phyloP scores from a whole-genome alignment of 2,329 filamentous ascomycete genomes.

The Fusarium pininemorale region DNA sequence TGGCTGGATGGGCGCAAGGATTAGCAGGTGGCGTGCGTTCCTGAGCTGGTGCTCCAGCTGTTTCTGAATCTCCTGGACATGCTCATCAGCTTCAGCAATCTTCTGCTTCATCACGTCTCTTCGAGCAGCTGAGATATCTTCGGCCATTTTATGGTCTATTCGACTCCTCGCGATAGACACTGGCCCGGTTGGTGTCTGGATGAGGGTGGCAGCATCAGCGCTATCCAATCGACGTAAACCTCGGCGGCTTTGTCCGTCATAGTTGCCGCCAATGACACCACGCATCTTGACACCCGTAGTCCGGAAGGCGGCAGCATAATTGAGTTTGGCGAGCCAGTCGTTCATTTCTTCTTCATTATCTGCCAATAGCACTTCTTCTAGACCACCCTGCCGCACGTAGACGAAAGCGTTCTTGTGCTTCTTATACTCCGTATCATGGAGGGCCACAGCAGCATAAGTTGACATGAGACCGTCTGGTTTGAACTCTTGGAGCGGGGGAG shows the following conservation, averaged over 20 bases:
- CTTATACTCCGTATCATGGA: conserved; percentile 87
- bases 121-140: conserved; percentile 85
- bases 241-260: conserved; percentile 81
- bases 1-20: conserved; percentile 89
- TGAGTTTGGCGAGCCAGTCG: conserved; percentile 95
- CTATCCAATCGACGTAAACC: conserved; percentile 76
- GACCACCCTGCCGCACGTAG: conserved; percentile 84
- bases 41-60: conserved; percentile 84
- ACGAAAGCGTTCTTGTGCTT: conserved; percentile 96
- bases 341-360: conserved; percentile 93
- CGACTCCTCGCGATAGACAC: conserved; percentile 76
- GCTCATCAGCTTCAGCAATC: conserved; percentile 84
- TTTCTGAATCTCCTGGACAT: conserved; percentile 75
- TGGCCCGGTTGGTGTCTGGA: conserved; percentile 77
- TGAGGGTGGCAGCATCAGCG: conserved; percentile 65
- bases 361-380: conserved; percentile 90
- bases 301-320: conserved; percentile 94
- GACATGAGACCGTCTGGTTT: conserved; percentile 95
- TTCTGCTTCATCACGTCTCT: conserved; percentile 84
- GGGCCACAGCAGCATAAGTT: conserved; percentile 88
- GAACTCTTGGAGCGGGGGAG: conserved; percentile 88
- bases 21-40: conserved; percentile 88
- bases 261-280: conserved; percentile 83
- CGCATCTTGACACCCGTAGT: conserved; percentile 92
- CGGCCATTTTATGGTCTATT: conserved; percentile 83